Evolutionary conservation across 129 eudicot species (phyloP), one percentile per base, ranked within the genome.

Genomic region (Centrapalus pauciflorus): DNA sequence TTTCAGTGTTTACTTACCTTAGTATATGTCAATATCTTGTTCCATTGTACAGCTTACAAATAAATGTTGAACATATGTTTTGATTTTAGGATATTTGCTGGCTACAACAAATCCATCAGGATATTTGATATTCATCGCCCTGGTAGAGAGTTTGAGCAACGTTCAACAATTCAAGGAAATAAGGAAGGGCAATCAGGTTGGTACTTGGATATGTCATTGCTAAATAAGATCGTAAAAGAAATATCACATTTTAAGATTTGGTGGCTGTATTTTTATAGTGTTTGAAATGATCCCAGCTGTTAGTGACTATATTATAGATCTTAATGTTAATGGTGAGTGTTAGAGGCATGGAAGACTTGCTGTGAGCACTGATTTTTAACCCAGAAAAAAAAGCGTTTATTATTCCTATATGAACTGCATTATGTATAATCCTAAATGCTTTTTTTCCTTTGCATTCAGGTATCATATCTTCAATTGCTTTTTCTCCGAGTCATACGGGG

Each of bases 101-200:
- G 98, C 5, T 93, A 93, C 84, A 93, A 88, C 75, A 93, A 89
- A 78, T 75, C 90, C 56, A 55, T 93, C 21, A 78, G 98, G 55
- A 77, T 80, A 72, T 93, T 93, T 76, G 98, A 93, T 64, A 70
- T 89, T 41, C 98, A 88, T 80, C 95, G 96, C 19, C 98, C 98
- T 64, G 98, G 98, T 63, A 93, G 96, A 78, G 96, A 88, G 66
- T 93, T 88, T 76, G 79, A 72, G 38, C 95, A 86, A 23, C 83
- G 69, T 71, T 86, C 98, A 64, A 89, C 98, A 12, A 61, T 86
- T 72, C 82, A 77, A 73, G 84, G 86, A 83, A 86, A 84, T 57
- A 86, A 83, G 77, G 96, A 93, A 86, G 98, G 98, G 23, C 98
- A 88, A 72, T 76, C 98, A 73, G 98, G 98, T 93, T 55, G 27